Conservation (phyloP, 1,139 yeast species). For the Insectozyma bohioensis region DNA sequence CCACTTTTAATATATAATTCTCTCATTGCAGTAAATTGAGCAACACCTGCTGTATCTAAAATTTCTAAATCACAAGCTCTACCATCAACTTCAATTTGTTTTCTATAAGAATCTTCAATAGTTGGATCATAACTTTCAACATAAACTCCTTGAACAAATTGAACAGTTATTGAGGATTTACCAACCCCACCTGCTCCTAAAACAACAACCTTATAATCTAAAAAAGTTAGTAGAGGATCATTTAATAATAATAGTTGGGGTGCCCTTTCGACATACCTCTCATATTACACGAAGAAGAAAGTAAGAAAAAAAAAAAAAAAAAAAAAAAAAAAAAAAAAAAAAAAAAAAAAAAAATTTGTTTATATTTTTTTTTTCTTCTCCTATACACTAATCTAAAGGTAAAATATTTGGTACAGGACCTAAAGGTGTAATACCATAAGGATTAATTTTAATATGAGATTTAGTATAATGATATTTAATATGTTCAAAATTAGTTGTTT, state of each 20-base stretch:
- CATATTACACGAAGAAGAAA: conserved; percentile 1
- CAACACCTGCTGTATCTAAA: conserved; percentile 53
- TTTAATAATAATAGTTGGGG: neutral
- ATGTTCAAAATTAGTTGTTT: conserved; percentile 84
- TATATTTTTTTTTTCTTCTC: too few species aligned
- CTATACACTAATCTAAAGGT: conserved; percentile 24
- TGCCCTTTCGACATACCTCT: conserved; percentile 5
- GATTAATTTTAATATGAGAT: conserved; percentile 79
- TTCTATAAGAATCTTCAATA: conserved; percentile 76
- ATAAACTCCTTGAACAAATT: conserved; percentile 51
- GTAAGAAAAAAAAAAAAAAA: neutral
- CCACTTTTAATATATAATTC: conserved; percentile 83
- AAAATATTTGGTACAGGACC: conserved; percentile 84
- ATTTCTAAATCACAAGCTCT: conserved; percentile 82
- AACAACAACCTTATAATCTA: conserved; percentile 48
- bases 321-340: conserved; percentile 1
- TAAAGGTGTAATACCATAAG: conserved; percentile 77
- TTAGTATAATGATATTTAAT: conserved; percentile 87
- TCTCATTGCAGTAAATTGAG: conserved; percentile 56
- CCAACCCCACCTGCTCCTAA: conserved; percentile 57
- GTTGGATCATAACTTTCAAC: conserved; percentile 53
- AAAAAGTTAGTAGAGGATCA: conserved; percentile 11
- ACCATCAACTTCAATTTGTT: conserved; percentile 89
- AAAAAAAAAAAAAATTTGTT: neutral
- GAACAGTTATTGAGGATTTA: conserved; percentile 51